Conservation (phyloP, 2,329 filamentous ascomycete genomes). For the Pestalotiopsis sp. region DNA sequence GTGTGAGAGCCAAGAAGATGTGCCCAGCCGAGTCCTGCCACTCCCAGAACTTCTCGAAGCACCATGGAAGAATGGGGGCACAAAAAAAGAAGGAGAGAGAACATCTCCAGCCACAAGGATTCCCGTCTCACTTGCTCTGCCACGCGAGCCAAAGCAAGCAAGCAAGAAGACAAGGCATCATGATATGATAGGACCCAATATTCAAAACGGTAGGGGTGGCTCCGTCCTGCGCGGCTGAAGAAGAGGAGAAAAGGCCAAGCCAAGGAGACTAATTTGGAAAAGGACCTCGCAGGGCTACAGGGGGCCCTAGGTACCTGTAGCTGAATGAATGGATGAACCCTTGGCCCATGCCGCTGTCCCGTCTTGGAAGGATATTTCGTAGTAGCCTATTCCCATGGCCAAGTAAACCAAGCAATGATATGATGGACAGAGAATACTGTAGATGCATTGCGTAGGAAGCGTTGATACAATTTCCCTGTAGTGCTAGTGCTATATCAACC, state of each 20-base stretch:
- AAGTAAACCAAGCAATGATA: not conserved
- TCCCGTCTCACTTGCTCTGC: not conserved
- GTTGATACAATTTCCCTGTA: not conserved
- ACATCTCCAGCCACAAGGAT: not conserved
- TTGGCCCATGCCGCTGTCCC: not conserved
- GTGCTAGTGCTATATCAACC: not conserved
- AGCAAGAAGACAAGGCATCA: not conserved
- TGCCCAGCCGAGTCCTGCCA: not conserved
- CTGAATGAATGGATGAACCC: not conserved
- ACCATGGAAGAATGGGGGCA: not conserved
- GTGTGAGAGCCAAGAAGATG: not conserved
- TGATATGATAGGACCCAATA: not conserved
- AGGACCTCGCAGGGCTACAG: not conserved
- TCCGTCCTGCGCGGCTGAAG: not conserved
- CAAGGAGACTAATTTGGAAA: not conserved
- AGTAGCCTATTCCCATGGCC: not conserved
- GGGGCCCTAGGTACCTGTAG: not conserved
- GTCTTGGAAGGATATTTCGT: not conserved
- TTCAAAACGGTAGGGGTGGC: not conserved
- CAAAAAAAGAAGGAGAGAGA: not conserved
- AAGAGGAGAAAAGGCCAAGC: not conserved
- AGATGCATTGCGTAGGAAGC: not conserved
- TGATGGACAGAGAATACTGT: not conserved
- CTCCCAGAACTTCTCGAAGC: not conserved
- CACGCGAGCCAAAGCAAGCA: not conserved